Percentiles rank a stretch among this genome's conserved stretches.
These are phyloP conservation scores for Penicillium sp. DNA, from an alignment of 2,329 filamentous ascomycete genomes.

Conservation along the genomic window DNA sequence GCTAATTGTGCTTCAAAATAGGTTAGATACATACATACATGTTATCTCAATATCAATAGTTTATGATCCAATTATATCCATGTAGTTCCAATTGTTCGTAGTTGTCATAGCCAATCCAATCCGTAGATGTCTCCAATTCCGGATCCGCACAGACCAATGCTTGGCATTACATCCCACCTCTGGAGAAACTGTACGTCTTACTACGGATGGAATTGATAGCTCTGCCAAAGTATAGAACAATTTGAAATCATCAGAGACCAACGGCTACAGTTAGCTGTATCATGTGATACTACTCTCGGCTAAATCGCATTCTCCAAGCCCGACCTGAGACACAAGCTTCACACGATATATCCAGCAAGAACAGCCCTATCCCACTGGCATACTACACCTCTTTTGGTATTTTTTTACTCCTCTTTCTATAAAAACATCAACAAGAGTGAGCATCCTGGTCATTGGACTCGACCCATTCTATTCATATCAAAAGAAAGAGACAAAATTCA, in stretches of 20 bases:
- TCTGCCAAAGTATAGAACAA: background rate
- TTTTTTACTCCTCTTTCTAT: background rate
- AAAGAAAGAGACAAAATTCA: background rate
- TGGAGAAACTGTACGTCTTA: background rate
- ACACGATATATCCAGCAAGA: background rate
- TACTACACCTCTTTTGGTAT: background rate
- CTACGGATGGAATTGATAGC: background rate
- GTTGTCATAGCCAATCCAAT: background rate
- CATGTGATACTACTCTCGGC: background rate
- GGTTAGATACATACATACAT: constrained; percentile 7
- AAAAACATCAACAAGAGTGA: background rate
- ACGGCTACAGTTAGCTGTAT: background rate
- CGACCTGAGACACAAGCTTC: background rate
- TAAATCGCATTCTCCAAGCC: background rate
- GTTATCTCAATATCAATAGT: constrained; percentile 4
- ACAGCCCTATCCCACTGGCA: background rate
- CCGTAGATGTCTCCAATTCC: background rate
- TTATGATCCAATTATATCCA: background rate
- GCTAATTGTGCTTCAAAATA: constrained; percentile 10
- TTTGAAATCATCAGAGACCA: background rate
- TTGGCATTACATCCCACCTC: constrained; percentile 35
- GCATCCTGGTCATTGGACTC: no score
- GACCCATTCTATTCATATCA: background rate
- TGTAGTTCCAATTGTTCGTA: background rate
- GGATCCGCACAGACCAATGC: constrained; percentile 33